A percentile compares a stretch with the other conserved stretches of the same genome.
Evolutionary conservation across 345 rosid species (phyloP).

Genomic region (Balakata baccata): DNA sequence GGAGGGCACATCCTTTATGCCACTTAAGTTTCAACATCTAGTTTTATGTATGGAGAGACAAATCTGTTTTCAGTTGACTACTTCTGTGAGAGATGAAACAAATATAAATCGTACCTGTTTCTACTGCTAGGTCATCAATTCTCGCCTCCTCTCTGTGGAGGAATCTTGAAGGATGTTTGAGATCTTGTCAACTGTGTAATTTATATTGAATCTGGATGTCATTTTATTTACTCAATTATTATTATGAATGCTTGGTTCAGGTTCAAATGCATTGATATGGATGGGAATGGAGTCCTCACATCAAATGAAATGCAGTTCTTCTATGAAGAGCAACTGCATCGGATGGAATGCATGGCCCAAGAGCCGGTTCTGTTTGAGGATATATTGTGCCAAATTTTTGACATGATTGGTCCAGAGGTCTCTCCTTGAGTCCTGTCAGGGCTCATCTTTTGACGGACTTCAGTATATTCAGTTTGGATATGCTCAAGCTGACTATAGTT

Average conservation of each 20-base stretch:
- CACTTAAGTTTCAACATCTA: neutral
- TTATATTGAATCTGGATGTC: neutral
- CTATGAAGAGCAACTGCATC: slow-evolving; percentile 93
- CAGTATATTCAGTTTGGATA: neutral
- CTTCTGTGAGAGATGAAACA: neutral
- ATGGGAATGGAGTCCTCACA: slow-evolving; percentile 80
- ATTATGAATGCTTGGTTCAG: slow-evolving; percentile 31
- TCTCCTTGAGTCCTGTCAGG: neutral
- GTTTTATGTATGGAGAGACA: neutral
- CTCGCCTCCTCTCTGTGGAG: neutral
- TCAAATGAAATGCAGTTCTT: slow-evolving; percentile 84
- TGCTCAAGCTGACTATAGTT: slow-evolving; percentile 9
- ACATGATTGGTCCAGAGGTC: slow-evolving; percentile 90
- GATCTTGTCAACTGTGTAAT: neutral
- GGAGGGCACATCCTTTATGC: neutral
- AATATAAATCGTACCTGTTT: neutral
- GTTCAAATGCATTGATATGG: slow-evolving; percentile 96
- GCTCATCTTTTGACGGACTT: neutral
- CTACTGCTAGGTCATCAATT: neutral
- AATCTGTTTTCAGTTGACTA: neutral
- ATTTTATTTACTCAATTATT: neutral
- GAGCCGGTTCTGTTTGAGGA: slow-evolving; percentile 96
- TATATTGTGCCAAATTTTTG: slow-evolving; percentile 86
- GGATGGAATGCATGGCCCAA: slow-evolving; percentile 99
- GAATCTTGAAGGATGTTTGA: neutral